These are phyloP conservation scores for Coniophora puteana DNA, from an alignment of 1,284 basidiomycete species.

Conservation along the genomic window DNA sequence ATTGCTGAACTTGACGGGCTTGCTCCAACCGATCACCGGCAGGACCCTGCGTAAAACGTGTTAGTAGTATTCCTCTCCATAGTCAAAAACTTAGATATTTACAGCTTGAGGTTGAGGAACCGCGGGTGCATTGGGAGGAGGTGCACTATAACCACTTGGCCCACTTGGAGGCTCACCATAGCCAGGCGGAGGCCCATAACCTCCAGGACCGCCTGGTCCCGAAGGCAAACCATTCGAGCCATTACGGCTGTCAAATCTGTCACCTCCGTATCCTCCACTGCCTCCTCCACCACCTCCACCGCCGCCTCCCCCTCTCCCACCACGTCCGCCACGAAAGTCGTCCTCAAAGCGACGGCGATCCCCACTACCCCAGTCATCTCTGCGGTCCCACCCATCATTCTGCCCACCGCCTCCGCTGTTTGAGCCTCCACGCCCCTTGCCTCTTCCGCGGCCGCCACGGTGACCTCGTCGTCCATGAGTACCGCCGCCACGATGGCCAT, in stretches of 20 bases:
- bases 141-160: constrained; percentile 17
- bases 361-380: constrained; percentile 41
- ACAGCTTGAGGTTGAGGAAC: constrained; percentile 16
- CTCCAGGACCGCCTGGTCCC: constrained; percentile 3
- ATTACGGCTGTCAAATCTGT: constrained; percentile 32
- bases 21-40: constrained; percentile 75
- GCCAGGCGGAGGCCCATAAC: constrained; percentile 10
- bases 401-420: constrained; percentile 26
- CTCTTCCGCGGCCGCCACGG: constrained; percentile 38
- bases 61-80: constrained; percentile 6
- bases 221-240: constrained; percentile 23
- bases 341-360: constrained; percentile 45
- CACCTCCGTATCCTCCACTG: constrained; percentile 32
- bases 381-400: constrained; percentile 41
- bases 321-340: constrained; percentile 36
- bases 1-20: constrained; percentile 77
- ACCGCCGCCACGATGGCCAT: constrained; percentile 31
- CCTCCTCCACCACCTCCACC: constrained; percentile 29
- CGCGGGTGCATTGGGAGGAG: constrained; percentile 14
- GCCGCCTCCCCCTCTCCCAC: constrained; percentile 34
- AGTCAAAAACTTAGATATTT: constrained; percentile 8
- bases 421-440: constrained; percentile 33
- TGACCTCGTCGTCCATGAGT: too few species aligned
- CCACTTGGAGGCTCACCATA: constrained; percentile 28
- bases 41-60: constrained; percentile 27